Conservation (phyloP, 2,329 filamentous ascomycete genomes). For the Colletotrichum sp. region DNA sequence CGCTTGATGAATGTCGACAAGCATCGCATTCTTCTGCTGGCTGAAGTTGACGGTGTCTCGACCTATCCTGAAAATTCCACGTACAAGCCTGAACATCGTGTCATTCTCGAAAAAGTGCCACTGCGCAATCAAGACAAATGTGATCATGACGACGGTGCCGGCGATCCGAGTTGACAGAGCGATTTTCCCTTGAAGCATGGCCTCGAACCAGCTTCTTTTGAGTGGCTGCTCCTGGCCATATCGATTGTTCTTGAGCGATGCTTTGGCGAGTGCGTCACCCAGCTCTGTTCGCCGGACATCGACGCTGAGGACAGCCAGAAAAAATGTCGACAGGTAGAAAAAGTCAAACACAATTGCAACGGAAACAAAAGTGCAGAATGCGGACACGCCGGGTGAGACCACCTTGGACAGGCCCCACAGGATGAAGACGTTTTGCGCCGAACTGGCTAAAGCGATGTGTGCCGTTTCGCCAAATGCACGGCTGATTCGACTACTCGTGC, state of each 20-base stretch:
- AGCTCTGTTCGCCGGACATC: constrained; percentile 80
- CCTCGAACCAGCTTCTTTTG: constrained; percentile 60
- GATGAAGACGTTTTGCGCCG: constrained; percentile 71
- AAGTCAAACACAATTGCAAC: constrained; percentile 79
- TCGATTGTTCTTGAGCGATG: constrained; percentile 46
- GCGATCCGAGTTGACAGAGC: constrained; percentile 76
- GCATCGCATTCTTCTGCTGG: constrained; percentile 38
- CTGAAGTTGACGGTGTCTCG: constrained; percentile 28
- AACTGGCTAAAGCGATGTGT: constrained; percentile 70
- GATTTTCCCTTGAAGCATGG: constrained; percentile 66
- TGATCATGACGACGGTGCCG: constrained; percentile 74
- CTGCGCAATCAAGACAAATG: constrained; percentile 75
- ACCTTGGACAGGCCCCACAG: constrained; percentile 69
- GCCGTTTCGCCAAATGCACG: constrained; percentile 77
- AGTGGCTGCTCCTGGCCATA: constrained; percentile 34
- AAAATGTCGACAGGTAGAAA: constrained; percentile 80
- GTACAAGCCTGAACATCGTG: constrained; percentile 41
- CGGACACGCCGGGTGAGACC: constrained; percentile 73
- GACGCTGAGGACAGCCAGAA: constrained; percentile 78
- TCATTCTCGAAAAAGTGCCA: constrained; percentile 77
- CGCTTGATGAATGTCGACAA: constrained; percentile 73
- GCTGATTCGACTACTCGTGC: constrained; percentile 71
- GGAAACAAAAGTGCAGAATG: constrained; percentile 78
- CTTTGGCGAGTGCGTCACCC: constrained; percentile 71
- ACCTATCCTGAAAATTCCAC: constrained; percentile 35